These are phyloP conservation scores for Linum tenue DNA, from an alignment of 345 rosid species.

Conservation along the genomic window DNA sequence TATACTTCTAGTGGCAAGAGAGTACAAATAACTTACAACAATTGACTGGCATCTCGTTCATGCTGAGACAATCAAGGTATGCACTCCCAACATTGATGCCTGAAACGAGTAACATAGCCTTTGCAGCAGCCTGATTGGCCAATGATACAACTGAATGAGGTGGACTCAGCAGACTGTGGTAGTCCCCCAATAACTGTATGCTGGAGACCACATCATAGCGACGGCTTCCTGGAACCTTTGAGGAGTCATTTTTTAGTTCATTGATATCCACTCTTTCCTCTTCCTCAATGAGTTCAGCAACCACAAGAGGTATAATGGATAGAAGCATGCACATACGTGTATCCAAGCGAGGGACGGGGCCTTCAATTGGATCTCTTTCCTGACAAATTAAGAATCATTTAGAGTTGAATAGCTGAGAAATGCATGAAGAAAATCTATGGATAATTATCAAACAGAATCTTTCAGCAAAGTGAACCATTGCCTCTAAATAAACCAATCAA, in stretches of 20 bases:
- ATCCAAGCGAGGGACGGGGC: constrained; percentile 60
- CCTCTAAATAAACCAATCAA: neutral
- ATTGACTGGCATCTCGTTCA: neutral
- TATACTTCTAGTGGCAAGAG: constrained; percentile 32
- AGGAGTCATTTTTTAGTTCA: constrained; percentile 17
- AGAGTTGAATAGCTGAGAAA: neutral
- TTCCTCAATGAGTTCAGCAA: constrained; percentile 35
- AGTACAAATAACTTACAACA: constrained; percentile 9
- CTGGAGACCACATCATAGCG: constrained; percentile 33
- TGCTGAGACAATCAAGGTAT: neutral
- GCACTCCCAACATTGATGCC: neutral
- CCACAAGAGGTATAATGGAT: constrained; percentile 52
- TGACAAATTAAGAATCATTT: constrained; percentile 15
- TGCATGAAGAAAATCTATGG: neutral
- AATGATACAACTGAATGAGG: constrained; percentile 28
- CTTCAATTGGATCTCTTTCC: constrained; percentile 60
- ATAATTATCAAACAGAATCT: neutral
- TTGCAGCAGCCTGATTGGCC: constrained; percentile 3
- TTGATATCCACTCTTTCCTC: constrained; percentile 22
- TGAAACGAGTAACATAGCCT: neutral
- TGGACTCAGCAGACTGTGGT: constrained; percentile 45
- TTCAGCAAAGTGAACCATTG: neutral
- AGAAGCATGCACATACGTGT: constrained; percentile 57
- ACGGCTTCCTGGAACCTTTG: constrained; percentile 17
- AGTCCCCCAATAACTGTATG: constrained; percentile 50